phyloP scores from a whole-genome alignment of 331 rosid species.

The Acacia concinna region DNA sequence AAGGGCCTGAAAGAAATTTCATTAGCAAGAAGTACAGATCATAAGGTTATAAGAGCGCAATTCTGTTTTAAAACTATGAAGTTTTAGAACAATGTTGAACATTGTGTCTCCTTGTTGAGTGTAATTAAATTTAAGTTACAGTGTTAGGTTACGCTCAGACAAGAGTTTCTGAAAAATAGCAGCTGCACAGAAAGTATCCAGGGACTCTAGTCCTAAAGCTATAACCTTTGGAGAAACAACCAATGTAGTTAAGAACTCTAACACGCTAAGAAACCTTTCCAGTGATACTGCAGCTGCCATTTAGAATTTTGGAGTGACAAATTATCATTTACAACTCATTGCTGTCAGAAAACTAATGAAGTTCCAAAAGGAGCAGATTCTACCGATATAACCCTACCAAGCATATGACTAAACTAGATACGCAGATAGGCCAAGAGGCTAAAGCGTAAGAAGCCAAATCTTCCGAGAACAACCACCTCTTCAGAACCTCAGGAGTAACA shows the following conservation, averaged over 20 bases:
- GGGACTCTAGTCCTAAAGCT: constrained; percentile 6
- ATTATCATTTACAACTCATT: background rate
- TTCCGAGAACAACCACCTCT: background rate
- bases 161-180: background rate
- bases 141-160: background rate
- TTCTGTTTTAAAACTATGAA: background rate
- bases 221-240: constrained; percentile 4
- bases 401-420: constrained; percentile 4
- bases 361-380: background rate
- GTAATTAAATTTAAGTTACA: background rate
- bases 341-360: constrained; percentile 1
- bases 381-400: constrained; percentile 15
- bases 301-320: background rate
- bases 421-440: constrained; percentile 4
- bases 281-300: constrained; percentile 16
- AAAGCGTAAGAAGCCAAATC: constrained; percentile 23
- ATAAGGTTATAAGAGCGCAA: background rate
- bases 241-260: constrained; percentile 14
- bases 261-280: background rate
- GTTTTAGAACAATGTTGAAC: background rate
- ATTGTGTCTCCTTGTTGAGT: background rate
- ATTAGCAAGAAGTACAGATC: constrained; percentile 26
- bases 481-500: background rate
- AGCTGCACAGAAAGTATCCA: constrained; percentile 9
- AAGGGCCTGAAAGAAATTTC: constrained; percentile 8